These are phyloP conservation scores for Secale cereale DNA, from an alignment of 176 grass and related monocot genomes.

Conservation along the genomic window DNA sequence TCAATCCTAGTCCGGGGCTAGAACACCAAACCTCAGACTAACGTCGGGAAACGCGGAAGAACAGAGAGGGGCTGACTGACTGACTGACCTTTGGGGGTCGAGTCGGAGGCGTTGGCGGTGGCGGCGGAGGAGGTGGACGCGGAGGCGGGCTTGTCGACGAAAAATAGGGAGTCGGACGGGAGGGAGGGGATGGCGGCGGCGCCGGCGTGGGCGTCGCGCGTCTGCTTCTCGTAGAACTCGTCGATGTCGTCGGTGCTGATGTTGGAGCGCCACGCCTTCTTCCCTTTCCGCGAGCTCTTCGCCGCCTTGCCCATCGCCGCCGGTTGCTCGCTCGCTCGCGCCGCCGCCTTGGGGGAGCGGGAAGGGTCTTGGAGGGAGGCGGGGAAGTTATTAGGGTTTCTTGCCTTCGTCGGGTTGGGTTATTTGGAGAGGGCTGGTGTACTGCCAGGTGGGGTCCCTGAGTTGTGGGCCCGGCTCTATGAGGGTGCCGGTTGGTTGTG, in stretches of 20 bases:
- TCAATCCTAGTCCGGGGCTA: neutral
- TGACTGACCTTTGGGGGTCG: slow-evolving; percentile 5
- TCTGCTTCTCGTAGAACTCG: slow-evolving; percentile 81
- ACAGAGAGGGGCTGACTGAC: neutral
- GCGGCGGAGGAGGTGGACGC: slow-evolving; percentile 16
- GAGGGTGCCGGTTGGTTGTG: too few species aligned
- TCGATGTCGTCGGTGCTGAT: slow-evolving; percentile 85
- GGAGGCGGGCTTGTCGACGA: slow-evolving; percentile 52
- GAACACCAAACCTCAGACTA: too few species aligned
- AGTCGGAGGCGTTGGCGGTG: neutral
- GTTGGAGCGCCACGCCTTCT: slow-evolving; percentile 97
- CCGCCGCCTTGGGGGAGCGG: slow-evolving; percentile 1
- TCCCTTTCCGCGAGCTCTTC: slow-evolving; percentile 84
- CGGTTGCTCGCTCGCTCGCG: slow-evolving; percentile 1
- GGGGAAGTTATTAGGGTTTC: slow-evolving; percentile 39
- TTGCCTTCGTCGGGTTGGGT: neutral
- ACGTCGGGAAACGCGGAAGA: neutral
- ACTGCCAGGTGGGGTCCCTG: slow-evolving; percentile 10
- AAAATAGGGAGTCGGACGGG: slow-evolving; percentile 73
- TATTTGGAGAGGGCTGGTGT: neutral
- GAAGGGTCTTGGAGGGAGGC: neutral
- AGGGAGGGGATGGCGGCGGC: slow-evolving; percentile 50
- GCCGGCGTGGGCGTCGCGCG: slow-evolving; percentile 57
- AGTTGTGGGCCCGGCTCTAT: neutral
- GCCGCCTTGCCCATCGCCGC: slow-evolving; percentile 69